These are phyloP conservation scores for Apocynum venetum DNA, from an alignment of 257 asterid species.

Conservation along the genomic window DNA sequence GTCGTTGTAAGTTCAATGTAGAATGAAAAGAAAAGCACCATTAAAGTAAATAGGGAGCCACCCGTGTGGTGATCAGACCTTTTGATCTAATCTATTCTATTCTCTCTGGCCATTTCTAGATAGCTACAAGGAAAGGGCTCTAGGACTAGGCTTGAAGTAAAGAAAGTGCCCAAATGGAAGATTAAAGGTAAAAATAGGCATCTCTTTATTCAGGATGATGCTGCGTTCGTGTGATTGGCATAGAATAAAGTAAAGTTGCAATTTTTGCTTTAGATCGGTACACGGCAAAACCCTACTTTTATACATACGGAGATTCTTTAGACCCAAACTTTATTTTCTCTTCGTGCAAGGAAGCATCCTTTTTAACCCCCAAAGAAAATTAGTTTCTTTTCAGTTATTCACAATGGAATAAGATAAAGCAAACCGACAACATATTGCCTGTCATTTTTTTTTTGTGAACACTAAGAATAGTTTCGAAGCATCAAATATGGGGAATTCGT, in stretches of 20 bases:
- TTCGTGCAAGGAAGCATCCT: not conserved
- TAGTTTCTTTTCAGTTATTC: not conserved
- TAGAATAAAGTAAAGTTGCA: conserved; percentile 29
- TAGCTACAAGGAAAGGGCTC: conserved; percentile 16
- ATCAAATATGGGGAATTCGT: no score
- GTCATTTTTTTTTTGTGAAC: no score
- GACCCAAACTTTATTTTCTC: not conserved
- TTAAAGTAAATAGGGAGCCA: conserved; percentile 6
- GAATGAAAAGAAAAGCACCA: not conserved
- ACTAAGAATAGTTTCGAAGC: not conserved
- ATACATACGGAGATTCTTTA: conserved; percentile 16
- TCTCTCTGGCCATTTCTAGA: conserved; percentile 6
- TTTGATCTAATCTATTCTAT: not conserved
- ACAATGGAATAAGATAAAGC: not conserved
- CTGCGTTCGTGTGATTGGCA: conserved; percentile 23
- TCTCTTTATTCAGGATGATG: conserved; percentile 26
- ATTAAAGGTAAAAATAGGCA: conserved; percentile 9
- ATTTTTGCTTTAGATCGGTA: conserved; percentile 2
- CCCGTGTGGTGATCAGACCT: conserved; percentile 31
- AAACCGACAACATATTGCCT: not conserved
- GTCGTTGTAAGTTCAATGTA: not conserved
- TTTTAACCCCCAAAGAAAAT: not conserved
- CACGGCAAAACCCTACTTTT: not conserved
- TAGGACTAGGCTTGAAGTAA: conserved; percentile 9
- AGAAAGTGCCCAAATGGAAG: conserved; percentile 20